Evolutionary conservation across 805 yeast genomes (phyloP).

Genomic region (Teunomyces gatunensis): DNA sequence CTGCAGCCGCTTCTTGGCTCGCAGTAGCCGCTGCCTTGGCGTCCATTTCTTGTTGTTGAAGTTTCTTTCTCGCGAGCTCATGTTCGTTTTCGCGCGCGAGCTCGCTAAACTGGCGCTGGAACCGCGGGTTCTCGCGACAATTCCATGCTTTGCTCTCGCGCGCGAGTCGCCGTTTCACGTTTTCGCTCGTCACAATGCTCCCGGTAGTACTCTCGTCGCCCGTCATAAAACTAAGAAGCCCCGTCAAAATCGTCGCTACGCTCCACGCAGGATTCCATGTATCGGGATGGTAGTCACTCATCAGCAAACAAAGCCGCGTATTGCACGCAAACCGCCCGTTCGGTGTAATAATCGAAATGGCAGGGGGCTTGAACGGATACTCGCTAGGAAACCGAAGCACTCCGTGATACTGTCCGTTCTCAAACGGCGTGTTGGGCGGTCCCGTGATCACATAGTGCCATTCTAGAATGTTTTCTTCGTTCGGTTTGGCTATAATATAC

Average conservation of each 20-base stretch:
- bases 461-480: constrained; percentile 81
- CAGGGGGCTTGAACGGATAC: constrained; percentile 90
- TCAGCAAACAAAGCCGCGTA: constrained; percentile 81
- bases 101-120: constrained; percentile 69
- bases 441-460: constrained; percentile 95
- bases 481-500: constrained; percentile 78
- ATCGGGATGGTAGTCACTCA: constrained; percentile 94
- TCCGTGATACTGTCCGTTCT: constrained; percentile 87
- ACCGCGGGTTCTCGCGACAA: constrained; percentile 52
- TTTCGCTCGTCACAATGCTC: constrained; percentile 62
- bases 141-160: constrained; percentile 60
- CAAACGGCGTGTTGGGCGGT: constrained; percentile 86
- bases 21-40: constrained; percentile 13
- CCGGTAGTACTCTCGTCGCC: constrained; percentile 85
- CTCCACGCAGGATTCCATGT: constrained; percentile 98
- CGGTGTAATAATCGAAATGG: constrained; percentile 86
- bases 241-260: constrained; percentile 83
- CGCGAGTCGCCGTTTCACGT: constrained; percentile 57
- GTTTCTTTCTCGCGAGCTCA: constrained; percentile 18
- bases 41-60: constrained; percentile 8
- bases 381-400: constrained; percentile 78
- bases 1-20: constrained; percentile 12
- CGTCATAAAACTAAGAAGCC: constrained; percentile 89
- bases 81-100: constrained; percentile 43
- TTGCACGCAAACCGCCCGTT: constrained; percentile 83